Conservation (phyloP, 257 asterid species). For the Misopates orontium region DNA sequence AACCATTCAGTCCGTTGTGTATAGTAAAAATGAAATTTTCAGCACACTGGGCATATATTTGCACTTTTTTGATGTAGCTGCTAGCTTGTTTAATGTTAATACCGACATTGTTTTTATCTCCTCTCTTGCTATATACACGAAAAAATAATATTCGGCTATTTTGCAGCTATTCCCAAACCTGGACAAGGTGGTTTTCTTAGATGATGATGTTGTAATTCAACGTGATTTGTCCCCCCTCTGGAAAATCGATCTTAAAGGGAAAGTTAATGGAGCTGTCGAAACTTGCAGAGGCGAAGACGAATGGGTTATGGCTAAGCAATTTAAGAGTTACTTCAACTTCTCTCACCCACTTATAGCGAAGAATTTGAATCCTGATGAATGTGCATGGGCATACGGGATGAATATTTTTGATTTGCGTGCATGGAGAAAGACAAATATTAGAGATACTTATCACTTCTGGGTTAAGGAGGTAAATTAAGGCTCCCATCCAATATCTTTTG, state of each 20-base stretch:
- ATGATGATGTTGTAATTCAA: constrained; percentile 90
- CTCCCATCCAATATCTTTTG: constrained; percentile 10
- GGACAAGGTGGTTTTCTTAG: constrained; percentile 89
- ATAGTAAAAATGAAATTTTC: too few relatives aligned
- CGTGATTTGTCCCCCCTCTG: constrained; percentile 81
- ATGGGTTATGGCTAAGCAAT: constrained; percentile 95
- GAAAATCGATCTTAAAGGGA: constrained; percentile 79
- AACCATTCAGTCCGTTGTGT: too few relatives aligned
- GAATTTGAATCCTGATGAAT: constrained; percentile 81
- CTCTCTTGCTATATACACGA: constrained; percentile 9
- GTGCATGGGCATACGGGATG: constrained; percentile 99
- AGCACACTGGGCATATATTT: too few relatives aligned
- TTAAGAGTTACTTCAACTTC: constrained; percentile 88
- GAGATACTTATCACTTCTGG: constrained; percentile 86
- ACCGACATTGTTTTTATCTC: too few relatives aligned
- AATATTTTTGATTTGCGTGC: constrained; percentile 80
- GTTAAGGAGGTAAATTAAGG: constrained; percentile 61
- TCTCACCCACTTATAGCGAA: constrained; percentile 83
- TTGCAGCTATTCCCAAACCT: constrained; percentile 91
- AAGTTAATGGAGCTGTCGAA: constrained; percentile 96
- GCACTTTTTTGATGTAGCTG: too few relatives aligned
- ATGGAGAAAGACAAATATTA: constrained; percentile 77
- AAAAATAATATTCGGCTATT: constrained; percentile 20
- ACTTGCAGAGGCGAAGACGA: constrained; percentile 90
- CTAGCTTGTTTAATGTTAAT: too few relatives aligned